A percentile compares a stretch with the other conserved stretches of the same genome.
Evolutionary conservation across 1,284 basidiomycete species (phyloP).

Genomic region (Ustilago cynodontis): DNA sequence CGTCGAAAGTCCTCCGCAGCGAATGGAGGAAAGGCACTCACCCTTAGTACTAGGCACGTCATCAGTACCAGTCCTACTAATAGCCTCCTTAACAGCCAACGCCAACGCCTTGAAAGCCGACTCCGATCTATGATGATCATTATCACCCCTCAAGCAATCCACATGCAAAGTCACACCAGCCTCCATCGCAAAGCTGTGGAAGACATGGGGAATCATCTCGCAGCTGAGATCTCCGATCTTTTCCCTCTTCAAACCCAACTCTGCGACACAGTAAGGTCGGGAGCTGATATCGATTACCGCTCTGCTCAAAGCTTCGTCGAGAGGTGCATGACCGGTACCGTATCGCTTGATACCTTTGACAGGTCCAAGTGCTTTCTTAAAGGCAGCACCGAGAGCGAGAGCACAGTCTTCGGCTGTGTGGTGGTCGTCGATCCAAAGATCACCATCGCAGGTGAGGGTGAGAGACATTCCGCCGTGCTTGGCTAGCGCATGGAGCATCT

Average conservation of each 20-base stretch:
- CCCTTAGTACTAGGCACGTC: constrained; percentile 99
- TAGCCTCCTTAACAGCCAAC: constrained; percentile 92
- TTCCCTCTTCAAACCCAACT: constrained; percentile 83
- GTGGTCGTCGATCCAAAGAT: constrained; percentile 98
- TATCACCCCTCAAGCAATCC: constrained; percentile 91
- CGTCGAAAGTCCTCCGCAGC: not conserved
- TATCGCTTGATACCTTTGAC: constrained; percentile 94
- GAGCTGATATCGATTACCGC: constrained; percentile 99
- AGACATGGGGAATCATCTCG: constrained; percentile 97
- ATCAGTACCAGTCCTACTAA: constrained; percentile 85
- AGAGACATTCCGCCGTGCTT: constrained; percentile 75
- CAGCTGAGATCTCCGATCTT: constrained; percentile 88
- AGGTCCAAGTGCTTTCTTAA: constrained; percentile 94
- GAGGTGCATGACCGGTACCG: constrained; percentile 94
- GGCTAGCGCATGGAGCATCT: constrained; percentile 70
- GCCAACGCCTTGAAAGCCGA: constrained; percentile 98
- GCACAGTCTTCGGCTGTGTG: constrained; percentile 97
- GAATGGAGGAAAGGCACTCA: constrained; percentile 64
- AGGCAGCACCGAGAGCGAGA: constrained; percentile 90
- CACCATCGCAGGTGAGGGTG: constrained; percentile 89
- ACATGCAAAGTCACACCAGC: constrained; percentile 92
- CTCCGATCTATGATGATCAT: constrained; percentile 98
- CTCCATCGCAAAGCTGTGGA: constrained; percentile 91
- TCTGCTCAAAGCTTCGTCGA: constrained; percentile 89
- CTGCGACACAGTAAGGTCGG: constrained; percentile 92